Conservation (phyloP, 495 filamentous ascomycete genomes). For the Tuber umbilicatum region DNA sequence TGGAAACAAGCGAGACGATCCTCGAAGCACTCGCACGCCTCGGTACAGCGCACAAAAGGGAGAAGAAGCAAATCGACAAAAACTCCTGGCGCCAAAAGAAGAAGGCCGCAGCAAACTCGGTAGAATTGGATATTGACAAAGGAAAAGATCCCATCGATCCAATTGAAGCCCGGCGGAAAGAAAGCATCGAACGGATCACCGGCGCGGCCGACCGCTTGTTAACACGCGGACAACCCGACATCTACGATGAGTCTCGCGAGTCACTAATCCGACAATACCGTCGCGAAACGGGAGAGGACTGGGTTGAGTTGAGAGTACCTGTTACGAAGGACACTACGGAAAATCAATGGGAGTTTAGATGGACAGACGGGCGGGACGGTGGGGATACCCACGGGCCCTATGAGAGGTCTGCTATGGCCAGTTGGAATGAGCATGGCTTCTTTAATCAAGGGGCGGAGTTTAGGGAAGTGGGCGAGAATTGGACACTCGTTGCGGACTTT, state of each 20-base stretch:
- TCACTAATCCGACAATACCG: conserved; percentile 71
- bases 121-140: conserved; percentile 65
- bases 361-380: conserved; percentile 81
- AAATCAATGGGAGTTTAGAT: conserved; percentile 74
- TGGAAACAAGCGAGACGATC: conserved; percentile 80
- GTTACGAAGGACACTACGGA: conserved; percentile 27
- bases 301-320: conserved; percentile 58
- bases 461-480: conserved; percentile 44
- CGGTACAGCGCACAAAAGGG: conserved; percentile 59
- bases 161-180: conserved; percentile 59
- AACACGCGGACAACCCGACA: conserved; percentile 69
- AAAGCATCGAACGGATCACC: conserved; percentile 73
- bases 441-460: conserved; percentile 95
- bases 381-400: conserved; percentile 78
- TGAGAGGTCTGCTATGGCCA: conserved; percentile 71
- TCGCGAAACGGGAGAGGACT: conserved; percentile 82
- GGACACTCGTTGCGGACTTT: conserved; percentile 35
- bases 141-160: conserved; percentile 56
- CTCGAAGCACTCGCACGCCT: conserved; percentile 81
- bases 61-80: conserved; percentile 56
- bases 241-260: conserved; percentile 88
- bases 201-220: conserved; percentile 81
- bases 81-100: conserved; percentile 51
- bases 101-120: conserved; percentile 46
- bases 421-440: conserved; percentile 85